Base-by-base conservation (phyloP, 179 eudicot genomes). In the Vitellaria paradoxa region DNA sequence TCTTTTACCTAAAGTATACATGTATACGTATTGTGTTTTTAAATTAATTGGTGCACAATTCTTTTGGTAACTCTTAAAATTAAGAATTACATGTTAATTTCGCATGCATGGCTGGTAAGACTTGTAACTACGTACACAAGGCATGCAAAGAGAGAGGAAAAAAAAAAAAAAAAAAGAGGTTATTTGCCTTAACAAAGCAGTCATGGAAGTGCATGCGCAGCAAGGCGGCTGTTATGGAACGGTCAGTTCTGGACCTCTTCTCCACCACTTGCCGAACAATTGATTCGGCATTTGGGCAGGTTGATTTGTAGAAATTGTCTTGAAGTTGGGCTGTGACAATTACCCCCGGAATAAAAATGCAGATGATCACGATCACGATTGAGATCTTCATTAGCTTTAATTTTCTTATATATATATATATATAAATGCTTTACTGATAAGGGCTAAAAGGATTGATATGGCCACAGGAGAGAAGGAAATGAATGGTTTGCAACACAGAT, bases 201-300 rank as follows among this genome's bases (percentile, higher is more conserved):
- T 87, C 90, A 46, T 87, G 90, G 65, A 85, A 87, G 56, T 87
- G 87, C 90, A 87, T 83, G 6, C 91, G 84, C 9, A 86, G 87
- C 75, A 88, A 82, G 21, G 91, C 90, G 0, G 90, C 86, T 0
- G 88, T 63, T 8, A 88, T 67, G 60, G 87, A 70, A 46, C 45
- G 80, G 66, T 78, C 87, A 0, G 24, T 2, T 0, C 15, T 55
- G 61, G 83, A 80, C 0, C 82, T 84, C 13, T 80, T 74, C 61
- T 73, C 79, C 73, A 86, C 83, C 4, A 76, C 53, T 76, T 79
- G 78, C 65, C 75, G 81, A 12, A 86, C 71, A 49, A 88, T 83
- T 0, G 46, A 23, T 64, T 88, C 89, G 0, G 88, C 91, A 6
- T 52, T 46, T 0, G 91, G 89, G 67, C 89, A 88, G 15, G 75